A percentile compares a stretch with the other conserved stretches of the same genome.
Conservation (phyloP, 108 stramenopile species). For the Pelagomonas calceolata region DNA sequence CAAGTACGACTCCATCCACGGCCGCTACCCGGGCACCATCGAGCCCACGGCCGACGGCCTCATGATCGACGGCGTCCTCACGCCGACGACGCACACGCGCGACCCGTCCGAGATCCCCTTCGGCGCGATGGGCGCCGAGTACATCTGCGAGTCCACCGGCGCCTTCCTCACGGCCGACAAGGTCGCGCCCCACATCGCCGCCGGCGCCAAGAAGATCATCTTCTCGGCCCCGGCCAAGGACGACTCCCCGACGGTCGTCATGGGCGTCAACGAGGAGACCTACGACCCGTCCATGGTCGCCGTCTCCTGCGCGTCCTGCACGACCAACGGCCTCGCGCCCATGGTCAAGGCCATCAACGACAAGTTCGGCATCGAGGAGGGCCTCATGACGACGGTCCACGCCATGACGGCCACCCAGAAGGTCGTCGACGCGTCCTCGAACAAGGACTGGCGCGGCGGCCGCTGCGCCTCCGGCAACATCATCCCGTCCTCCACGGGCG, state of each 20-base stretch:
- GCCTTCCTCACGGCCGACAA: slow-evolving; percentile 95
- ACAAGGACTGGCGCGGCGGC: slow-evolving; percentile 99
- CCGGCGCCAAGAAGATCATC: slow-evolving; percentile 99
- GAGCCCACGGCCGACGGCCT: slow-evolving; percentile 95
- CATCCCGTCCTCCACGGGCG: slow-evolving; percentile 98
- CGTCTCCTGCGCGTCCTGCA: slow-evolving; percentile 97
- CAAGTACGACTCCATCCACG: slow-evolving; percentile 99
- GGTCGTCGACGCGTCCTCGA: slow-evolving; percentile 95
- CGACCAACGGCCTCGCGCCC: slow-evolving; percentile 99
- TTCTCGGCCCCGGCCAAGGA: slow-evolving; percentile 99
- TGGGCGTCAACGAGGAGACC: slow-evolving; percentile 91
- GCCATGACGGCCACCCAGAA: slow-evolving; percentile 99
- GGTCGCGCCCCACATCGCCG: slow-evolving; percentile 83
- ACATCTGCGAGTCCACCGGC: slow-evolving; percentile 99
- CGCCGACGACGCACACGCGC: slow-evolving; percentile 78
- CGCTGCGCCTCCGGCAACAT: slow-evolving; percentile 98
- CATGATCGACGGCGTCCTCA: slow-evolving; percentile 84
- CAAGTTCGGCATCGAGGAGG: slow-evolving; percentile 90
- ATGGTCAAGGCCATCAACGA: slow-evolving; percentile 98
- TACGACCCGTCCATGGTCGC: slow-evolving; percentile 86
- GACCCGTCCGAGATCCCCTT: slow-evolving; percentile 94
- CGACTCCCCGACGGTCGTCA: slow-evolving; percentile 93
- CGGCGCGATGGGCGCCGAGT: slow-evolving; percentile 84
- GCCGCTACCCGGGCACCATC: slow-evolving; percentile 86
- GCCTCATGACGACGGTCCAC: slow-evolving; percentile 99